Evolutionary conservation across 352 stramenopile species (phyloP).

Genomic region (Pythium biforme): DNA sequence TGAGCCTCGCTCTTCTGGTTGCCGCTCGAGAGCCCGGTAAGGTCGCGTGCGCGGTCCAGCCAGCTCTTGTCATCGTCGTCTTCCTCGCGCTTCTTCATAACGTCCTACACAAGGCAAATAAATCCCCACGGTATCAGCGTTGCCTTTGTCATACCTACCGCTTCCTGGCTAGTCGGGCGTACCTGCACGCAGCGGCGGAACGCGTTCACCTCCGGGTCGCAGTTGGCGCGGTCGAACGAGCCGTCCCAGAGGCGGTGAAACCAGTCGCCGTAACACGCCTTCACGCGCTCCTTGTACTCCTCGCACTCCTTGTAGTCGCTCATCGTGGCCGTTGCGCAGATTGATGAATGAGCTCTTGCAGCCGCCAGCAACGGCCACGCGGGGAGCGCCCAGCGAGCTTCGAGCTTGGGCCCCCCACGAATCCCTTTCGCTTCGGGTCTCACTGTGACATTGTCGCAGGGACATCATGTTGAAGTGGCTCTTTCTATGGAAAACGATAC

Average conservation of each 20-base stretch:
- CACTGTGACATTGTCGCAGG: not conserved
- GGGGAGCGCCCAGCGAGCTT: no score
- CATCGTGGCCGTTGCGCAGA: constrained; percentile 22
- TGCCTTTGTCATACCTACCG: no score
- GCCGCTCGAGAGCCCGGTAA: constrained; percentile 3
- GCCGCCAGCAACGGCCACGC: not conserved
- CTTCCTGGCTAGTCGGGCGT: no score
- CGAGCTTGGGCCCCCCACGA: no score
- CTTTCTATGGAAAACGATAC: not conserved
- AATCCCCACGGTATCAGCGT: no score
- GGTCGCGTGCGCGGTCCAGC: constrained; percentile 47
- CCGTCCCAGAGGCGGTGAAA: constrained; percentile 75
- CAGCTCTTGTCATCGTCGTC: constrained; percentile 36
- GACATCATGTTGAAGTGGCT: not conserved
- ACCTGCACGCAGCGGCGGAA: constrained; percentile 75
- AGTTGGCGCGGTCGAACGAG: constrained; percentile 55
- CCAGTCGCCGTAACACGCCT: constrained; percentile 81
- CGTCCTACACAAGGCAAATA: no score
- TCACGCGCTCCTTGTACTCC: constrained; percentile 76
- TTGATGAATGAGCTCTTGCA: constrained; percentile 5
- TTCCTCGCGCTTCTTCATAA: constrained; percentile 39
- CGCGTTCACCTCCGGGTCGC: constrained; percentile 69
- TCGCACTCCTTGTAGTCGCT: constrained; percentile 60
- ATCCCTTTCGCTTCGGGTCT: not conserved
- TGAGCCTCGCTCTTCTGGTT: constrained; percentile 23